These are phyloP conservation scores for Pholiota adiposa DNA, from an alignment of 1,284 basidiomycete species.

Conservation along the genomic window DNA sequence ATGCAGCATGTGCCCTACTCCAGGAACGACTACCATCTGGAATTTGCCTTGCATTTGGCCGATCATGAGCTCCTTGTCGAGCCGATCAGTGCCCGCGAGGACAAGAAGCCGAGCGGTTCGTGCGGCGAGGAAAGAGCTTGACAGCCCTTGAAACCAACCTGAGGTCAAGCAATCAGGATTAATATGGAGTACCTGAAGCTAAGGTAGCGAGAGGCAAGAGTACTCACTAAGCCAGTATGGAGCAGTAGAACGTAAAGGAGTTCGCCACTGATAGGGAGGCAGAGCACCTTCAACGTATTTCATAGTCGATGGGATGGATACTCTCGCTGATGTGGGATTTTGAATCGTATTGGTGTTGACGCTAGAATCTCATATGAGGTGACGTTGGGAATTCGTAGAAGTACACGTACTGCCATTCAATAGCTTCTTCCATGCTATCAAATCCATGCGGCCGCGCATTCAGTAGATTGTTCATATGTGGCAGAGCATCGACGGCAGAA, in stretches of 20 bases:
- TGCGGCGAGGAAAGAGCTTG: conserved; percentile 75
- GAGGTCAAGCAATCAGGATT: neutral
- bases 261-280: conserved; percentile 74
- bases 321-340: conserved; percentile 78
- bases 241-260: conserved; percentile 83
- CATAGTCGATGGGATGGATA: conserved; percentile 84
- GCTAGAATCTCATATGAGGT: conserved; percentile 41
- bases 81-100: conserved; percentile 89
- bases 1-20: conserved; percentile 92
- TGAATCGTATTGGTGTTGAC: conserved; percentile 78
- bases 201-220: neutral
- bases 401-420: conserved; percentile 93
- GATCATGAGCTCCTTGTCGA: conserved; percentile 95
- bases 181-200: neutral
- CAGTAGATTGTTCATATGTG: conserved; percentile 90
- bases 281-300: conserved; percentile 48
- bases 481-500: conserved; percentile 91
- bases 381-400: neutral
- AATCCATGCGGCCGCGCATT: conserved; percentile 87
- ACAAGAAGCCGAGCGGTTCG: conserved; percentile 86
- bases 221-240: conserved; percentile 87
- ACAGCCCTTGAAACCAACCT: conserved; percentile 94
- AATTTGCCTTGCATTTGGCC: conserved; percentile 99
- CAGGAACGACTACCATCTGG: conserved; percentile 86
- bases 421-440: conserved; percentile 79